A percentile compares a stretch with the other conserved stretches of the same genome.
phyloP scores from a whole-genome alignment of 441 rosid species.

The Adansonia grandidieri region DNA sequence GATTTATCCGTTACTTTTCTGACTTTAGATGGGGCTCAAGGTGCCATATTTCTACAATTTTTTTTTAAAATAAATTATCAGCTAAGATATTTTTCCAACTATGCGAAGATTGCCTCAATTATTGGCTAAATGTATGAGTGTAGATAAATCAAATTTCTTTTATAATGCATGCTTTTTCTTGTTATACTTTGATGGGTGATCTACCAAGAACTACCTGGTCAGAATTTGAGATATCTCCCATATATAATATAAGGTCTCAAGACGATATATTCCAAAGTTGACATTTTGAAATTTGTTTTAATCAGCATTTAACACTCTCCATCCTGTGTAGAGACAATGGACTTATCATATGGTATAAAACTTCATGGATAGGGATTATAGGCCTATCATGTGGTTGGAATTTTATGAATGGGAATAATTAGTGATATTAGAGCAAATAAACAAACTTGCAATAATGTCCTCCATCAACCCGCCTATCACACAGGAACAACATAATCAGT shows the following conservation, averaged over 20 bases:
- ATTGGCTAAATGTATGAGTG: neutral
- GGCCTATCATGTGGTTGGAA: neutral
- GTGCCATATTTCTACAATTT: neutral
- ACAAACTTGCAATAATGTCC: neutral
- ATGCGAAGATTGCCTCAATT: neutral
- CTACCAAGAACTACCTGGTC: constrained; percentile 14
- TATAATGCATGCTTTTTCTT: neutral
- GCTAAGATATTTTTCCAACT: constrained; percentile 3
- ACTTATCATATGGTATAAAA: neutral
- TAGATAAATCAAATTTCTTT: constrained; percentile 8
- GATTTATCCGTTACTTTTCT: constrained; percentile 19
- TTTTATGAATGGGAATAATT: constrained; percentile 7
- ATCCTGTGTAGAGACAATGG: neutral
- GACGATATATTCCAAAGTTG: neutral
- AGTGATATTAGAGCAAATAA: neutral
- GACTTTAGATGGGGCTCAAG: neutral
- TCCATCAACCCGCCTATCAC: neutral
- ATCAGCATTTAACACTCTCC: neutral
- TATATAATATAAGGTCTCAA: neutral
- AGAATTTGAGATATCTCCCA: constrained; percentile 6
- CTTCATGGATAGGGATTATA: neutral
- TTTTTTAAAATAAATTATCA: neutral
- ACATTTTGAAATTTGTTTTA: neutral
- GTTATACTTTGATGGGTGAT: neutral
- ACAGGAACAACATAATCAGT: neutral